Evolutionary conservation across 176 grass and related monocot genomes (phyloP).

Genomic region (Triticum dicoccoides): DNA sequence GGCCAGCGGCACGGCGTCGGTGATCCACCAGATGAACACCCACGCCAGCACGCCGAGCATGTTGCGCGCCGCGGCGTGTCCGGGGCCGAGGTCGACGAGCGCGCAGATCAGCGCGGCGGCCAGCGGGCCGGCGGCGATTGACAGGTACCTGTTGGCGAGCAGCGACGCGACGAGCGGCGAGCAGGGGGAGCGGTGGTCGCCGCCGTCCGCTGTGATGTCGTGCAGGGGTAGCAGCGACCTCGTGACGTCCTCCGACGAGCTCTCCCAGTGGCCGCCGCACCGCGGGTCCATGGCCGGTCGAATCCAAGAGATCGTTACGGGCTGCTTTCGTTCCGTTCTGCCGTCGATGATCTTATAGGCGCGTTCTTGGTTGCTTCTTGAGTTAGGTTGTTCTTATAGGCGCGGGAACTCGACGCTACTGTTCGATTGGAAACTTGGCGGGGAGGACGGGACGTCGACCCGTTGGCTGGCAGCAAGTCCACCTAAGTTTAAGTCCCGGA

Average conservation of each 20-base stretch:
- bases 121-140: conserved; percentile 51
- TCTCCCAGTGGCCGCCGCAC: not conserved
- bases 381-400: conserved; percentile 8
- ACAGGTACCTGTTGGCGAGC: conserved; percentile 41
- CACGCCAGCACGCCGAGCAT: conserved; percentile 82
- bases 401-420: not conserved
- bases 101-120: conserved; percentile 45
- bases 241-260: conserved; percentile 37
- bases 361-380: not conserved
- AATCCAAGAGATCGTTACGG: not conserved
- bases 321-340: not conserved
- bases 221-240: conserved; percentile 34
- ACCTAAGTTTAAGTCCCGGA: no score
- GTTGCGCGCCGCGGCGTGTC: conserved; percentile 46
- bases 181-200: not conserved
- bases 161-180: conserved; percentile 17
- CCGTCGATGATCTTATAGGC: not conserved
- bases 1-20: conserved; percentile 79
- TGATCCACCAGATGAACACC: conserved; percentile 95
- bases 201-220: not conserved
- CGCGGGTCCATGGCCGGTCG: conserved; percentile 27
- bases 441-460: no score
- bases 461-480: no score
- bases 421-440: not conserved
- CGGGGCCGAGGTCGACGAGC: conserved; percentile 43